Conservation (phyloP, 148 eudicot genomes). For the Vaccinium vitisidaea region DNA sequence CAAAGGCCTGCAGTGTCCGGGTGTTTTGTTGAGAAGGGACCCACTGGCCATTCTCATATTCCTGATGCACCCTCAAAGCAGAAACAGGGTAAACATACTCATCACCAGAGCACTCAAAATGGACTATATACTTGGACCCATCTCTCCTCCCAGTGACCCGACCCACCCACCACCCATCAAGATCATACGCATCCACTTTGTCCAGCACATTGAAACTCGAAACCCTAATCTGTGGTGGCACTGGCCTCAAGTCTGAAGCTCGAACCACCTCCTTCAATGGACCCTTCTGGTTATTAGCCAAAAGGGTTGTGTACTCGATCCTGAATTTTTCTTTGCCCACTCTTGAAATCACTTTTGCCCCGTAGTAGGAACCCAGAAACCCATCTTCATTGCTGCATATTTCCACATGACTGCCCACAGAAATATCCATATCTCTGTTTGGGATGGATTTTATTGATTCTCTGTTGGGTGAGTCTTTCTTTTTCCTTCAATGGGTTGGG, state of each 20-base stretch:
- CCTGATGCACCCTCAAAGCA: slow-evolving; percentile 27
- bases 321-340: background rate
- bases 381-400: slow-evolving; percentile 26
- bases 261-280: slow-evolving; percentile 14
- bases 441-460: background rate
- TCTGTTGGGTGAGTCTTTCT: background rate
- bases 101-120: slow-evolving; percentile 27
- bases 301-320: slow-evolving; percentile 16
- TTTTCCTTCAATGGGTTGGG: no score
- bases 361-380: slow-evolving; percentile 23
- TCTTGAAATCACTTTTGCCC: slow-evolving; percentile 7
- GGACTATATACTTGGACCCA: slow-evolving; percentile 7
- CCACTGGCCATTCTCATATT: slow-evolving; percentile 23
- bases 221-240: slow-evolving; percentile 19
- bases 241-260: slow-evolving; percentile 13
- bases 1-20: background rate
- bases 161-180: slow-evolving; percentile 31
- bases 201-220: slow-evolving; percentile 22
- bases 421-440: background rate
- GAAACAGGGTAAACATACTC: slow-evolving; percentile 20
- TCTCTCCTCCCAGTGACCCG: slow-evolving; percentile 16
- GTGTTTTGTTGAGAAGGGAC: slow-evolving; percentile 5
- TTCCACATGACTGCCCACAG: slow-evolving; percentile 18
- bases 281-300: slow-evolving; percentile 9
- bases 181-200: slow-evolving; percentile 26